Evolutionary conservation across 371 early-diverging fungal genomes (phyloP), one percentile per base, ranked within the genome.

Genomic region (Lichtheimia hyalospora): DNA sequence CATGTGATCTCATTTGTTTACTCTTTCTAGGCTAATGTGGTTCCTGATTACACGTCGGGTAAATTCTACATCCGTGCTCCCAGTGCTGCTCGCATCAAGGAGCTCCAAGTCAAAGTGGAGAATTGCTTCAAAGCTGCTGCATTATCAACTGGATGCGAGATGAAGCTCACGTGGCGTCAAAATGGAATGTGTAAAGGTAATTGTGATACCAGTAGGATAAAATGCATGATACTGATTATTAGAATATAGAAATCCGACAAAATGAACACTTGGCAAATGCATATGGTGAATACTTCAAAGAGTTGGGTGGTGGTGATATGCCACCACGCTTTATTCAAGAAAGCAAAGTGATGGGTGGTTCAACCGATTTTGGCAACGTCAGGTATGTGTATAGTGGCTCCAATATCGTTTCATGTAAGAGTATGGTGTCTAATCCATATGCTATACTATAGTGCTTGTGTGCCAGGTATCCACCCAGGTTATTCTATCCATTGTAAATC

Each of bases 81-180:
- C 20, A 77, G 70, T 49, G 59, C 70, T 5, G 61, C 56, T 1
- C 82, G 86, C 14, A 63, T 92, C 6, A 52, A 51, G 3, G 68
- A 73, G 28, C 58, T 91, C 16, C 76, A 74, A 41, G 65, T 60
- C 15, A 71, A 76, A 20, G 73, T 91, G 0, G 54, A 81, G 15
- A 71, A 71, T 20, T 80, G 86, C 42, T 83, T 93, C 66, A 73
- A 83, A 50, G 85, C 86, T 4, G 87, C 87, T 12, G 90, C 88
- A 12, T 54, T 66, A 18, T 79, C 89, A 8, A 85, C 89, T 15
- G 91, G 91, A 8, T 89, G 91, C 55, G 77, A 80, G n/a, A 74
- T 74, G 57, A 83, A 75, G 53, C 66, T 82, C 8, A 71, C 58
- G 1, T 75, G 81, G 71, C 79, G 81, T 62, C 56, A 71, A 54